phyloP scores from a whole-genome alignment of 495 filamentous ascomycete species.

The Talaromyces adpressus region DNA sequence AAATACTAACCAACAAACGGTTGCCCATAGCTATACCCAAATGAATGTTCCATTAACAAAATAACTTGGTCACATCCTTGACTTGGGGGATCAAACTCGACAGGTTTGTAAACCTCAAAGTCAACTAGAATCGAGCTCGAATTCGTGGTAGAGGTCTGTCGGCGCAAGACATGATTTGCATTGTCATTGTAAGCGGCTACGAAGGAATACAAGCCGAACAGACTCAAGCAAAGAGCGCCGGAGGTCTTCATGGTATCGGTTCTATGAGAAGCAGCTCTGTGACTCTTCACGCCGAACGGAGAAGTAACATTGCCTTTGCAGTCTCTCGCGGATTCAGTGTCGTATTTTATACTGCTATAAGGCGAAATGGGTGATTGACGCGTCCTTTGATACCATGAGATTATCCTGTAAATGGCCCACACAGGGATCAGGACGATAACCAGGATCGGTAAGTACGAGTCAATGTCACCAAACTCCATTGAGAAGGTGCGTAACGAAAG shows the following conservation, averaged over 20 bases:
- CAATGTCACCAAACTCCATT: background rate
- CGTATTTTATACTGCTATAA: background rate
- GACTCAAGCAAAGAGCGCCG: background rate
- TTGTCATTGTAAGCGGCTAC: background rate
- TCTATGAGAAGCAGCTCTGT: background rate
- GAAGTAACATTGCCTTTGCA: background rate
- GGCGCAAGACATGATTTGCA: background rate
- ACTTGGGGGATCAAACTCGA: conserved; percentile 30
- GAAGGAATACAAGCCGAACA: conserved; percentile 6
- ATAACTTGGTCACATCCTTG: conserved; percentile 39
- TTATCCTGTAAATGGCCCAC: background rate
- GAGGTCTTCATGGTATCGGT: conserved; percentile 1
- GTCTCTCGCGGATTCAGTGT: background rate
- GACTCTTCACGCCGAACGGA: background rate
- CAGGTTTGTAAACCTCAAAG: conserved; percentile 65
- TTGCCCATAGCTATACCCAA: conserved; percentile 68
- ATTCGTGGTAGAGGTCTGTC: conserved; percentile 6
- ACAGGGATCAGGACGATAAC: background rate
- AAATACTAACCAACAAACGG: conserved; percentile 67
- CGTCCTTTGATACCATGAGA: background rate
- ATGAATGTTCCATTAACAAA: conserved; percentile 63
- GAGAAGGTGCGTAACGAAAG: background rate
- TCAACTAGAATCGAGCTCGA: conserved; percentile 37
- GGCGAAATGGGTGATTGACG: background rate
- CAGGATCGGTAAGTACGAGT: background rate